Evolutionary conservation across 352 stramenopile genomes (phyloP), one percentile per base, ranked within the genome.

Genomic region (Peronospora belbahrii): DNA sequence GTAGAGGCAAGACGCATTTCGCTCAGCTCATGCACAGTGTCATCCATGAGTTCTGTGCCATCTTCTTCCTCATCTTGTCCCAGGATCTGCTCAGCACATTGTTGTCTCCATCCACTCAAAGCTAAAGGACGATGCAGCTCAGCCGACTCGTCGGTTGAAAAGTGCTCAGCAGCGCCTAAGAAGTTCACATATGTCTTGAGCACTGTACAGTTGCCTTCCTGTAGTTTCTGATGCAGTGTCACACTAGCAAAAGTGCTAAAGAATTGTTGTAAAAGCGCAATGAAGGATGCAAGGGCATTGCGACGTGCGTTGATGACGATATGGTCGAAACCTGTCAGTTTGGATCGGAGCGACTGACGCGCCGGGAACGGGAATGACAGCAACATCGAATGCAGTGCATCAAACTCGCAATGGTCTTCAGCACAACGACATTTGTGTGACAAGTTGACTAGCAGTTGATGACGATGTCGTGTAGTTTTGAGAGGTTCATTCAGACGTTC

Each of bases 91-190:
- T 75, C 59, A 2, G 66, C 64, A 20, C 69, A 77, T 42, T 75
- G 66, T 45, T 75, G 64, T 14, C 72, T 74, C 74, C 77, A 88
- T 18, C 60, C 68, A 7, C 63, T 57, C 9, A 86, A 58, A 0
- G 19, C 35, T 7, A 86, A 48, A 4, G 72, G 70, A 32, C 65
- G 77, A 11, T 68, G 71, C 6, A 83, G 31, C 1, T 56, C 51
- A 2, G 48, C 43, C 6, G 50, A 50, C 6, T 43, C 39, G 8
- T 65, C 27, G 2, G 41, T 39, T 2, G 56, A 60, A 43, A 88
- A 85, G 48, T 85, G 72, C 23, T 70, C 52, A 1, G 58, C 50
- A 3, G 65, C 65, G 15, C 65, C 62, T 1, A 88, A 24, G 39
- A 88, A 87, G 22, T 45, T 48, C 14, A 56, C 61, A 36, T 81